phyloP scores from a whole-genome alignment of 2,329 filamentous ascomycete genomes.

The Paraphaeosphaeria minitans region DNA sequence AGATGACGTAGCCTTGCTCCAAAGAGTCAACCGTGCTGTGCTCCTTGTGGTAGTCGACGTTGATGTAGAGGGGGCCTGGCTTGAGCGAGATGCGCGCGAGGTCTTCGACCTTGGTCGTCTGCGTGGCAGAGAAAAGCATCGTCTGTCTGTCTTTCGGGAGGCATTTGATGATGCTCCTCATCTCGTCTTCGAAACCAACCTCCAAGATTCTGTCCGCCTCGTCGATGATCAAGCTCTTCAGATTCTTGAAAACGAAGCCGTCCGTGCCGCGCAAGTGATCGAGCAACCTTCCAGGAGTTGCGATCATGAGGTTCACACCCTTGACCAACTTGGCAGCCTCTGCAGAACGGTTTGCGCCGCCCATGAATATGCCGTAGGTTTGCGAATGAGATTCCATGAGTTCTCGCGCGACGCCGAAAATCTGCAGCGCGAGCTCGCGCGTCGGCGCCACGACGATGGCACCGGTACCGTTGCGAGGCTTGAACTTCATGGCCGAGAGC shows the following conservation, averaged over 20 bases:
- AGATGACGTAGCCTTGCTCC: conserved; percentile 94
- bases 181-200: conserved; percentile 98
- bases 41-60: conserved; percentile 88
- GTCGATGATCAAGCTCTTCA: conserved; percentile 91
- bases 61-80: conserved; percentile 92
- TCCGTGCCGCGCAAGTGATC: conserved; percentile 94
- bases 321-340: conserved; percentile 94
- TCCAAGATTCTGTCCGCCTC: conserved; percentile 97
- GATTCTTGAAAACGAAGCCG: conserved; percentile 88
- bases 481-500: conserved; percentile 87
- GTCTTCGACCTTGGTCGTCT: conserved; percentile 98
- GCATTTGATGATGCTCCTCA: conserved; percentile 95
- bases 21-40: conserved; percentile 91
- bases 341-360: conserved; percentile 86
- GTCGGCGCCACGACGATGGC: conserved; percentile 93
- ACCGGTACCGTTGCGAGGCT: conserved; percentile 83
- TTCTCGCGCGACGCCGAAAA: conserved; percentile 92
- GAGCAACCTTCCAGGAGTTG: conserved; percentile 87
- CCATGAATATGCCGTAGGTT: conserved; percentile 94
- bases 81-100: conserved; percentile 91
- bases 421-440: conserved; percentile 90
- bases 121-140: conserved; percentile 98
- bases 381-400: conserved; percentile 93
- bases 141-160: conserved; percentile 85
- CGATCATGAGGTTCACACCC: conserved; percentile 92